Conservation (phyloP, 306 rosid species). For the Vigna trinervia region DNA sequence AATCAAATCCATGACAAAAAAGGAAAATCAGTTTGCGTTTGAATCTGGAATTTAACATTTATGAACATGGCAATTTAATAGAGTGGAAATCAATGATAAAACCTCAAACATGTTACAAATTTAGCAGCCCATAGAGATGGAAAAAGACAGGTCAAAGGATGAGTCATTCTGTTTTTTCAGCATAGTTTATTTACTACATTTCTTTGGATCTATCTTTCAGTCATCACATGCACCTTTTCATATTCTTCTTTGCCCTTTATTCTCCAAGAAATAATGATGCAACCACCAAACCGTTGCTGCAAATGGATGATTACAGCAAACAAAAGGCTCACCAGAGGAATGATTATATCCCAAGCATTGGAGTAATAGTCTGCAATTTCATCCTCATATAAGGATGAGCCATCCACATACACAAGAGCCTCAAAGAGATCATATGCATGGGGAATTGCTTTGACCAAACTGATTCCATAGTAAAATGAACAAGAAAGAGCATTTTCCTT, state of each 20-base stretch:
- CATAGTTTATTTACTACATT: background rate
- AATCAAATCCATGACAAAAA: no score
- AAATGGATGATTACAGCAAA: conserved; percentile 52
- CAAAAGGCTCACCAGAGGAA: conserved; percentile 39
- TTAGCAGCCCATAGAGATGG: background rate
- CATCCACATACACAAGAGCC: conserved; percentile 37
- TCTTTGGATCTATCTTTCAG: conserved; percentile 3
- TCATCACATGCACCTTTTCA: conserved; percentile 37
- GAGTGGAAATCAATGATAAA: background rate
- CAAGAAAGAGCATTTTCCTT: conserved; percentile 45
- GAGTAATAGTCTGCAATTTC: conserved; percentile 43
- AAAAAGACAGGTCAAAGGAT: background rate
- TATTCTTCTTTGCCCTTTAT: conserved; percentile 27
- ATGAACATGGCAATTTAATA: background rate
- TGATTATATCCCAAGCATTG: conserved; percentile 51
- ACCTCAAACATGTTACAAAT: background rate
- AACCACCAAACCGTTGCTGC: conserved; percentile 55
- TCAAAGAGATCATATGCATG: conserved; percentile 61
- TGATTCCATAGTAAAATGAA: conserved; percentile 56
- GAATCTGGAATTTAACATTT: background rate
- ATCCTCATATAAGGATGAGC: conserved; percentile 40
- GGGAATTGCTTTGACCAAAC: conserved; percentile 50
- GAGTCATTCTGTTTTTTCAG: conserved; percentile 15
- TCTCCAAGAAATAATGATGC: conserved; percentile 38
- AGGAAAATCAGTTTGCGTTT: background rate